A percentile compares a stretch with the other conserved stretches of the same genome.
Conservation (phyloP, 495 filamentous ascomycete species). For the Rhypophila decipiens region DNA sequence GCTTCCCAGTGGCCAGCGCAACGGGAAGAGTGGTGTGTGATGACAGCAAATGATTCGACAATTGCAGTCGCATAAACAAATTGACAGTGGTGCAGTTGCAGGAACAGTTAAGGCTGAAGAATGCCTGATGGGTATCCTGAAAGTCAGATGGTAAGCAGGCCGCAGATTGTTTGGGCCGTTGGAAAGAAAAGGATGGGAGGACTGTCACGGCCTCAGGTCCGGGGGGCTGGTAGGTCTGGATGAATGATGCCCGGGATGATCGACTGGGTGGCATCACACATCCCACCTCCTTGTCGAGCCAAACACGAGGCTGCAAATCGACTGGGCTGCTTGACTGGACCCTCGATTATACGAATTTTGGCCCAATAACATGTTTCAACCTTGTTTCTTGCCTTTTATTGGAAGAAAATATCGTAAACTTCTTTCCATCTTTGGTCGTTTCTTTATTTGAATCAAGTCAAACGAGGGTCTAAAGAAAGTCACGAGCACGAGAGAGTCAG, state of each 20-base stretch:
- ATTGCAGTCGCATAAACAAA: slow-evolving; percentile 30
- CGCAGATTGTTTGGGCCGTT: slow-evolving; percentile 18
- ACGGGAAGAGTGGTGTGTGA: slow-evolving; percentile 25
- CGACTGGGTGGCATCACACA: slow-evolving; percentile 13
- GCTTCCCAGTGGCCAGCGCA: slow-evolving; percentile 9
- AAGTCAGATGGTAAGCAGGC: too few species aligned
- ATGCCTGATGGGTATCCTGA: slow-evolving; percentile 18
- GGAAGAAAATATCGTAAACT: slow-evolving; percentile 11
- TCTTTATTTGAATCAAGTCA: neutral
- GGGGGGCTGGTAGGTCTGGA: too few species aligned
- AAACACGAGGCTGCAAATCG: slow-evolving; percentile 15
- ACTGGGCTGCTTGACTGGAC: slow-evolving; percentile 12
- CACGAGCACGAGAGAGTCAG: too few species aligned
- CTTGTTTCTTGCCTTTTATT: slow-evolving; percentile 11
- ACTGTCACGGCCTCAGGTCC: too few species aligned
- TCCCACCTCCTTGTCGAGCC: too few species aligned
- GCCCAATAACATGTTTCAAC: slow-evolving; percentile 19
- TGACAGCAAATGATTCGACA: slow-evolving; percentile 29
- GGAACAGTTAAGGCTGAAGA: slow-evolving; percentile 29
- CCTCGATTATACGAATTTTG: slow-evolving; percentile 5
- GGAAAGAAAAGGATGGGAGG: slow-evolving; percentile 18
- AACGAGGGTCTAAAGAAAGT: neutral
- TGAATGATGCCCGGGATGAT: slow-evolving; percentile 10
- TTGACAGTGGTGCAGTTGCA: too few species aligned
- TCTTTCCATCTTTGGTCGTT: neutral